phyloP scores from a whole-genome alignment of 2,329 filamentous ascomycete species.

The Fusarium armeniacum region DNA sequence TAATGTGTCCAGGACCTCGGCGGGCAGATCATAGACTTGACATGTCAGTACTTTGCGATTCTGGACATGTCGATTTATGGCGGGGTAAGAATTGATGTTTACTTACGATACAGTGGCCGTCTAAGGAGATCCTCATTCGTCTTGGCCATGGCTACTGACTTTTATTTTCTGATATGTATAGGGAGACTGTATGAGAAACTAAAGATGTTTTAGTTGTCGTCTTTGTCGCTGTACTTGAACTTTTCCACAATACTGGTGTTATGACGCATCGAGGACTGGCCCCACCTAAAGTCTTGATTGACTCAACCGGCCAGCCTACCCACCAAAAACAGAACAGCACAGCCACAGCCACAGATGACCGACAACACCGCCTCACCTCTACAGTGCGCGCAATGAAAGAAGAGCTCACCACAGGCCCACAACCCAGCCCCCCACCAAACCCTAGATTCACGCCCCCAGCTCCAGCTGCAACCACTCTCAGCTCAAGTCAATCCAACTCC shows the following conservation, averaged over 20 bases:
- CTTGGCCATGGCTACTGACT: constrained; percentile 54
- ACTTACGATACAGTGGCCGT: constrained; percentile 66
- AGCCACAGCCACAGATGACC: neutral
- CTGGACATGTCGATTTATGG: constrained; percentile 17
- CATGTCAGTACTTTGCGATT: constrained; percentile 33
- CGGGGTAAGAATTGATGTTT: constrained; percentile 23
- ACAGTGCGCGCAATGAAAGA: neutral
- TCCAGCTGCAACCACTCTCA: neutral
- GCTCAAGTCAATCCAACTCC: neutral
- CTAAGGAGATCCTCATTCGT: constrained; percentile 62
- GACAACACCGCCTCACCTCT: neutral
- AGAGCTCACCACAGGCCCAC: neutral
- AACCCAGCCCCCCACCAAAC: neutral
- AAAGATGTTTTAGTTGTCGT: neutral
- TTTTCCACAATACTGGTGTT: constrained; percentile 18
- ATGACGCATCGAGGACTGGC: neutral
- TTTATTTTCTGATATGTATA: neutral
- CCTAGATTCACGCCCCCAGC: constrained; percentile 15
- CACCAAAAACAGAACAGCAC: neutral
- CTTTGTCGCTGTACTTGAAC: constrained; percentile 33
- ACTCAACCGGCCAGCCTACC: constrained; percentile 42
- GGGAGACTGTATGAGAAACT: neutral
- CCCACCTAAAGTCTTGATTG: constrained; percentile 42
- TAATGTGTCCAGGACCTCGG: constrained; percentile 78
- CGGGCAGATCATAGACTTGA: constrained; percentile 84